These are phyloP conservation scores for Scedosporium apiospermum DNA, from an alignment of 2,329 filamentous ascomycete genomes.

Conservation along the genomic window DNA sequence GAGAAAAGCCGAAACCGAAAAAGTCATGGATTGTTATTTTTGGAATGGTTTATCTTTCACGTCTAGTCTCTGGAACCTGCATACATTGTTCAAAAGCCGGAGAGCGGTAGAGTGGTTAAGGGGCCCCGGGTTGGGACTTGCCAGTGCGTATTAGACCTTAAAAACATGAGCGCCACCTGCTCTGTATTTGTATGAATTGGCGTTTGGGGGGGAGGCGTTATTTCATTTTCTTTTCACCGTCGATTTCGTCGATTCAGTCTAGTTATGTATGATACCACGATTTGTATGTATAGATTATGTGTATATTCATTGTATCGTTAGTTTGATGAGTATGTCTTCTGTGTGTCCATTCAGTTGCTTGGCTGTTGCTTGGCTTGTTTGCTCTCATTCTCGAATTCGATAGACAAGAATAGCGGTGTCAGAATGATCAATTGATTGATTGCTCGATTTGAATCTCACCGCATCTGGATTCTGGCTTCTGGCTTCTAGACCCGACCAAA, in stretches of 20 bases:
- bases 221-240: background rate
- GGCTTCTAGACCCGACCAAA: too few species aligned
- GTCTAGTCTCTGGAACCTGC: conserved; percentile 1
- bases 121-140: background rate
- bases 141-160: background rate
- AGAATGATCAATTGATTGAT: background rate
- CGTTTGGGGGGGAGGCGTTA: background rate
- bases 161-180: background rate
- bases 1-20: background rate
- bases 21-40: conserved; percentile 1
- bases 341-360: conserved; percentile 12
- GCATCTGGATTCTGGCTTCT: too few species aligned
- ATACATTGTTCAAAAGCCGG: background rate
- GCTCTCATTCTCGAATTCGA: too few species aligned
- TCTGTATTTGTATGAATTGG: background rate
- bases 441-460: too few species aligned
- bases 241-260: background rate
- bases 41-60: background rate
- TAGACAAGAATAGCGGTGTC: background rate
- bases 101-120: background rate
- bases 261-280: background rate
- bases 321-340: background rate
- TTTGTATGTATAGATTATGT: background rate
- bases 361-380: conserved; percentile 9
- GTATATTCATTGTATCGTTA: background rate